Base-by-base conservation (phyloP, 2,329 filamentous ascomycete genomes). In the Xylaria multiplex region DNA sequence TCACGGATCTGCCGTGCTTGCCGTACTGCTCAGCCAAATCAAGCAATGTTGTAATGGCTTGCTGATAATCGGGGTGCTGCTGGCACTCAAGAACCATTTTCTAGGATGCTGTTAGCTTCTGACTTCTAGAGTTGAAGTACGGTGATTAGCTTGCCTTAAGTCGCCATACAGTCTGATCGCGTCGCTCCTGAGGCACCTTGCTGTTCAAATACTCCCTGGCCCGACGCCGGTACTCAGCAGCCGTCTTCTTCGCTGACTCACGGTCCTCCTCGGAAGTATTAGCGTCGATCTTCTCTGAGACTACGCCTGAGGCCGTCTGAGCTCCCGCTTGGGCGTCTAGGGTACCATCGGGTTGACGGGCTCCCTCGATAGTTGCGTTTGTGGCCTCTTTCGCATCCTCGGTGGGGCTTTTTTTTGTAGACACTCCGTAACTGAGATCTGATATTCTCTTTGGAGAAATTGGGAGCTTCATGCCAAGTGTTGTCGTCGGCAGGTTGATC, bases 71-170 rank as follows among this genome's bases (percentile, higher is more conserved):
- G 65, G 92, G 88, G 76, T 98, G 96, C 63, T 95, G 92, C 81
- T 99, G 96, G 74, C 97, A 93, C 81, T 99, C 96, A 52, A 97
- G 89, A 45, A 99, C 83, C 91, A 98, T 97, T 88, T 98, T 98
- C 89, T 95, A 60, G 30, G 4, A 6, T 35, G 0, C 16, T 43
- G 58, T 79, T 70, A 77, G 71, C 43, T 53, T 14, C 30, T 8
- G 7, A 97, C 95, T 86, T 96, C 97, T 87, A 93, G 27, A 9
- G 14, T 6, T 30, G 2, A 6, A 43, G 22, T 49, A 70, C 42
- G 59, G 53, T 6, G 45, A 14, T 2, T 13, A 43, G 53, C 73
- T 56, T 72, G 79, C 79, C 77, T 88, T 99, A 71, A 99, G 81
- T 43, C 96, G 92, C 87, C 90, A 97, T 74, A 97, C 90, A 62